These are phyloP conservation scores for Akanthomyces lecanii DNA, from an alignment of 2,329 filamentous ascomycete genomes.

Conservation along the genomic window DNA sequence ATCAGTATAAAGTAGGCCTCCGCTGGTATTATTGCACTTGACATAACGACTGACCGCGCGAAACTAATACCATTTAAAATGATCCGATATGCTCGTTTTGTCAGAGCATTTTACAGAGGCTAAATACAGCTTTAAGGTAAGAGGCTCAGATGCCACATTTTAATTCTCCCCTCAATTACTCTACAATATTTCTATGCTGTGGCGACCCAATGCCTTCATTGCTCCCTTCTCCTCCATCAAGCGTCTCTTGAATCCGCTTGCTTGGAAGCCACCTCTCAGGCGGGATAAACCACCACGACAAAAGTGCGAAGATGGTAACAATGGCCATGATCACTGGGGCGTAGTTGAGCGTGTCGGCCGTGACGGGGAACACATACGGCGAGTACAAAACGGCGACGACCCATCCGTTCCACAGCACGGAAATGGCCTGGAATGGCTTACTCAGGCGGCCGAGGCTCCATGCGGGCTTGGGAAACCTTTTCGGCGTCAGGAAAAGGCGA, in stretches of 20 bases:
- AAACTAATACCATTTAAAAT: no score
- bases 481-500: conserved; percentile 43
- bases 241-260: conserved; percentile 37
- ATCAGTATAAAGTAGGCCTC: no score
- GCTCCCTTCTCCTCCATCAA: conserved; percentile 21
- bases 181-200: no score
- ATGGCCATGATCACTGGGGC: conserved; percentile 48
- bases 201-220: neutral
- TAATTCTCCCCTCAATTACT: no score
- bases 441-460: conserved; percentile 43
- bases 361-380: conserved; percentile 42
- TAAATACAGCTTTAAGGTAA: no score
- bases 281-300: conserved; percentile 46
- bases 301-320: conserved; percentile 44
- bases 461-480: conserved; percentile 41
- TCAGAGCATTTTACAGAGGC: no score
- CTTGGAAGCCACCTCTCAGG: conserved; percentile 43
- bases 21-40: no score
- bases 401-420: conserved; percentile 47
- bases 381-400: conserved; percentile 45
- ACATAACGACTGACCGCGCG: no score
- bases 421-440: conserved; percentile 44
- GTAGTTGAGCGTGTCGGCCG: conserved; percentile 41
- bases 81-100: no score
- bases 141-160: no score